Evolutionary conservation across 2,329 filamentous ascomycete genomes (phyloP).

Genomic region (Zalaria obscura): DNA sequence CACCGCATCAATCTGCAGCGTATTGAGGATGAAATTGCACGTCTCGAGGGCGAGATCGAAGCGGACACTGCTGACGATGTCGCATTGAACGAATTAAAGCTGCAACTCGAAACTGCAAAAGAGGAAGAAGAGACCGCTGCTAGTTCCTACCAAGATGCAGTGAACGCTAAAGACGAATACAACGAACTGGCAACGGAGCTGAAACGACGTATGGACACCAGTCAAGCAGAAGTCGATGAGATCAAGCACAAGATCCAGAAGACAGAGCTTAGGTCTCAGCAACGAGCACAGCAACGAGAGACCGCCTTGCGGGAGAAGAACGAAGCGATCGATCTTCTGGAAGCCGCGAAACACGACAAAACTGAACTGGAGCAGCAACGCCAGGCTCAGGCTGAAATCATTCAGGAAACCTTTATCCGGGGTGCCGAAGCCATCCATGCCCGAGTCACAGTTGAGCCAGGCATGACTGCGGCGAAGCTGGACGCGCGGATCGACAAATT

Average conservation of each 20-base stretch:
- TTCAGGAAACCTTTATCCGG: conserved; percentile 12
- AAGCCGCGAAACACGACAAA: conserved; percentile 17
- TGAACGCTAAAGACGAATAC: conserved; percentile 28
- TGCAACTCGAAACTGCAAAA: conserved; percentile 42
- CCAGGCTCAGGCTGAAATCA: conserved; percentile 13
- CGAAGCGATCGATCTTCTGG: conserved; percentile 19
- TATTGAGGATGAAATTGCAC: conserved; percentile 47
- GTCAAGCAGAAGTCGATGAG: conserved; percentile 13
- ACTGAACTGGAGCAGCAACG: conserved; percentile 14
- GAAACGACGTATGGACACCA: conserved; percentile 18
- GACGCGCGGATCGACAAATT: conserved; percentile 17
- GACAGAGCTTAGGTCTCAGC: conserved; percentile 15
- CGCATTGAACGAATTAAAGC: conserved; percentile 26
- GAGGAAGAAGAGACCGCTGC: conserved; percentile 28
- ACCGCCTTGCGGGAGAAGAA: conserved; percentile 28
- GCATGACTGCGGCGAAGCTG: conserved; percentile 18
- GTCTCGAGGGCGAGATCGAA: conserved; percentile 52
- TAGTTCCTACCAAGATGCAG: conserved; percentile 34
- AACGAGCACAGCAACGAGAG: conserved; percentile 18
- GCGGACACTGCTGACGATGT: conserved; percentile 41
- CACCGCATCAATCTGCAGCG: conserved; percentile 43
- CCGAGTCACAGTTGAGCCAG: conserved; percentile 14
- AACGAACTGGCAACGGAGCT: conserved; percentile 18
- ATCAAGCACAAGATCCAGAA: conserved; percentile 13
- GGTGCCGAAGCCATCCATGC: conserved; percentile 10